A percentile compares a stretch with the other conserved stretches of the same genome.
These are phyloP conservation scores for Allium fistulosum DNA, from an alignment of 106 monocot genomes.

Conservation along the genomic window DNA sequence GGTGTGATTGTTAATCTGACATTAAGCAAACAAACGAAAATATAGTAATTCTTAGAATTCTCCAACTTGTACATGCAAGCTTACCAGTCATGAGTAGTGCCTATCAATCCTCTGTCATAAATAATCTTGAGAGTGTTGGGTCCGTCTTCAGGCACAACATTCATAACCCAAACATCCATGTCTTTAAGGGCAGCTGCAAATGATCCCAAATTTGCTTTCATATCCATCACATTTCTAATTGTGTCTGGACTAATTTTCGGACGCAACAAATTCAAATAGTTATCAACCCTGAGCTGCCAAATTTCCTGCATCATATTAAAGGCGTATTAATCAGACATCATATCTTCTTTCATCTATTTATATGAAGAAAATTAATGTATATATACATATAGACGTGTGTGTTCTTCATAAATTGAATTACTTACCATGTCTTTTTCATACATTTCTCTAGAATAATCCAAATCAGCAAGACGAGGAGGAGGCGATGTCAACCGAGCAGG, in stretches of 20 bases:
- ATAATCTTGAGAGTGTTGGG: conserved; percentile 76
- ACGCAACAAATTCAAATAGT: conserved; percentile 63
- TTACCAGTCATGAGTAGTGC: conserved; percentile 82
- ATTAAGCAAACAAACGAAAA: no score
- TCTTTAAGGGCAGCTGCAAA: conserved; percentile 91
- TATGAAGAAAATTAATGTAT: no score
- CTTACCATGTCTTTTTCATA: conserved; percentile 74
- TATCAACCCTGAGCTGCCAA: conserved; percentile 66
- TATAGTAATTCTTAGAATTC: no score
- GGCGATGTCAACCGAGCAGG: conserved; percentile 68
- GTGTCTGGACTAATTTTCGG: conserved; percentile 53
- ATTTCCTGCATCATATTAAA: conserved; percentile 40
- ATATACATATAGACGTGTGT: background rate
- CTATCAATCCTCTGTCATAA: conserved; percentile 88
- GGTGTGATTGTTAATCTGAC: no score
- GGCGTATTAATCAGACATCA: background rate
- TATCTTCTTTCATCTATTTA: no score
- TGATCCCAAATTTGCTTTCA: conserved; percentile 86
- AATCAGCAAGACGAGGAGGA: conserved; percentile 73
- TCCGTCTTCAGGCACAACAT: conserved; percentile 75
- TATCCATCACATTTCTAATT: conserved; percentile 92
- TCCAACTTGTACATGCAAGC: background rate
- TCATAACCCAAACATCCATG: conserved; percentile 94
- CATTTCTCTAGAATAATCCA: conserved; percentile 47
- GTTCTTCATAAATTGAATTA: background rate